phyloP scores from a whole-genome alignment of 2,329 filamentous ascomycete species.

The Oidium heveae region DNA sequence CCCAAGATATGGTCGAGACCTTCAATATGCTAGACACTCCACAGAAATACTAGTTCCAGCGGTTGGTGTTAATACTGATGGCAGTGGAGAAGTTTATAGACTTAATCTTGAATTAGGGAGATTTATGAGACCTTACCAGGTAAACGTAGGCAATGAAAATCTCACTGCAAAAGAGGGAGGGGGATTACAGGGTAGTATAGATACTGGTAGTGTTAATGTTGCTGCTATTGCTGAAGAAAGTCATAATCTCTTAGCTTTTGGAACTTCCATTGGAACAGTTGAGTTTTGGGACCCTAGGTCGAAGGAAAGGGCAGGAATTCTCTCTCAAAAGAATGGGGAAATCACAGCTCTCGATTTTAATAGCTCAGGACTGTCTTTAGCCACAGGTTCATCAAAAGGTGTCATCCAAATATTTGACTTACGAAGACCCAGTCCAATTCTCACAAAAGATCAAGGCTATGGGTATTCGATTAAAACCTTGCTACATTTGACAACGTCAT shows the following conservation, averaged over 20 bases:
- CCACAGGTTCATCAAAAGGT: slow-evolving; percentile 68
- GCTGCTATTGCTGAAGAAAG: slow-evolving; percentile 69
- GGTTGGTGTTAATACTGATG: slow-evolving; percentile 66
- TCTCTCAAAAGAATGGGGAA: slow-evolving; percentile 43
- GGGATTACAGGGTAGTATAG: slow-evolving; percentile 65
- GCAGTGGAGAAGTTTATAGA: slow-evolving; percentile 75
- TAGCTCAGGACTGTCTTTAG: slow-evolving; percentile 58
- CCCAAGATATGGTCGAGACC: slow-evolving; percentile 73
- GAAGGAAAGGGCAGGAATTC: slow-evolving; percentile 52
- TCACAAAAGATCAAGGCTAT: slow-evolving; percentile 90
- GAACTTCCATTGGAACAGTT: slow-evolving; percentile 81
- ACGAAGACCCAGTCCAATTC: slow-evolving; percentile 58
- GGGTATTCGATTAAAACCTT: slow-evolving; percentile 80
- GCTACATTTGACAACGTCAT: slow-evolving; percentile 41
- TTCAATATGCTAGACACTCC: slow-evolving; percentile 59
- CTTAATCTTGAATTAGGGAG: slow-evolving; percentile 77
- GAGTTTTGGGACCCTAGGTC: slow-evolving; percentile 91
- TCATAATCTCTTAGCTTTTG: slow-evolving; percentile 79
- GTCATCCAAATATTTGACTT: slow-evolving; percentile 81
- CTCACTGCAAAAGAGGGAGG: slow-evolving; percentile 36
- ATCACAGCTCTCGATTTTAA: slow-evolving; percentile 78
- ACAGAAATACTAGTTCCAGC: slow-evolving; percentile 72
- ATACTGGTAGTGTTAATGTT: slow-evolving; percentile 65
- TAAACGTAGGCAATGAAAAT: slow-evolving; percentile 75
- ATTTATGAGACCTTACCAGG: slow-evolving; percentile 82